A percentile compares a stretch with the other conserved stretches of the same genome.
Conservation (phyloP, 495 filamentous ascomycete species). For the Cairneyella variabilis region DNA sequence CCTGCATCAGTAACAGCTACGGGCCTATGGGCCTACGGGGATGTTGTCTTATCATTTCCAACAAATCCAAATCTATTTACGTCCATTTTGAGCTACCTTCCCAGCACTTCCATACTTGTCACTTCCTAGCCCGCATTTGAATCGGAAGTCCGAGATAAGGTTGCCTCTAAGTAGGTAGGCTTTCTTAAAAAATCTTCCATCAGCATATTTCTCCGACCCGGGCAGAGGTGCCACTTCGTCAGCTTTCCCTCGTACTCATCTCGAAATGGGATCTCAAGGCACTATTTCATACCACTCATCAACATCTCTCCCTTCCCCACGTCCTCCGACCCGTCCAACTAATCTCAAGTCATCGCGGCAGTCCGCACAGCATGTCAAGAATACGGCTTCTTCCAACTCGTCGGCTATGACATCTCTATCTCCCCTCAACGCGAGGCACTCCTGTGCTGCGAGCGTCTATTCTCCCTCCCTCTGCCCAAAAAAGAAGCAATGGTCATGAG, state of each 20-base stretch:
- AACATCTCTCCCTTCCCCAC: not conserved
- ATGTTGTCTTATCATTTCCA: no score
- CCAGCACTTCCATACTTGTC: no score
- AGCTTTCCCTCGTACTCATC: not conserved
- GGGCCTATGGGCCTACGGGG: no score
- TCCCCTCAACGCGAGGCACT: conserved; percentile 33
- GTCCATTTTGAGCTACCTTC: no score
- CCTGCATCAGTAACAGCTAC: no score
- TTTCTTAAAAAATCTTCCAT: not conserved
- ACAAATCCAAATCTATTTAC: no score
- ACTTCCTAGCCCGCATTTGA: not conserved
- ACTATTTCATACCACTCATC: not conserved
- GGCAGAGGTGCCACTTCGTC: not conserved
- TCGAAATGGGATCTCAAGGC: no score
- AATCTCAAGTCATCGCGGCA: not conserved
- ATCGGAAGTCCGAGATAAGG: not conserved
- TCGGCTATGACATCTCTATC: conserved; percentile 35
- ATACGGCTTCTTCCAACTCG: conserved; percentile 55
- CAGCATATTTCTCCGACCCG: not conserved
- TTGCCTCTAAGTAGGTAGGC: not conserved
- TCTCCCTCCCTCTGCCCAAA: conserved; percentile 40
- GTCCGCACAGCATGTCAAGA: conserved; percentile 45
- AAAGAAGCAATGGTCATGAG: conserved; percentile 42
- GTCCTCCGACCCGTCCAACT: not conserved
- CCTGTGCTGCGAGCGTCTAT: conserved; percentile 39